phyloP scores from a whole-genome alignment of 208 protist genomes.

The Leishmania braziliensis region DNA sequence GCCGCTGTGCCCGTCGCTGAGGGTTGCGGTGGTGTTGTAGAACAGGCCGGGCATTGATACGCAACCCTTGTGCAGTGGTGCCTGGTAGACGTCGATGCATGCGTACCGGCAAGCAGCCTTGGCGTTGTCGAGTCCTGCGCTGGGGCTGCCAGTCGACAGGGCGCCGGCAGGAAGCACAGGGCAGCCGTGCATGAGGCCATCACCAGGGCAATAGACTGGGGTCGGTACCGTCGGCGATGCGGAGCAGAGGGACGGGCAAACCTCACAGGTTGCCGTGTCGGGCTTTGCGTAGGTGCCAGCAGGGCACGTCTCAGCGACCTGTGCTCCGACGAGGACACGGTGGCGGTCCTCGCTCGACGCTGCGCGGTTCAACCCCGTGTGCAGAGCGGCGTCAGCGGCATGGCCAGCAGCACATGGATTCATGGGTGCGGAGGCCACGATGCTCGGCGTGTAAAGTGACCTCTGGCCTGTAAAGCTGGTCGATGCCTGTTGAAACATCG shows the following conservation, averaged over 20 bases:
- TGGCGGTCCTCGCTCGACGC: background rate
- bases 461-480: background rate
- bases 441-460: conserved; percentile 10
- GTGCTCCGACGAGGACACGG: background rate
- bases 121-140: background rate
- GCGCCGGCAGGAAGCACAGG: conserved; percentile 14
- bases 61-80: conserved; percentile 25
- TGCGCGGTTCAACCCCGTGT: background rate
- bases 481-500: background rate
- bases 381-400: background rate
- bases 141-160: conserved; percentile 10
- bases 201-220: conserved; percentile 31
- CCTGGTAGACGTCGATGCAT: conserved; percentile 17
- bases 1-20: conserved; percentile 14
- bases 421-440: background rate
- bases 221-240: background rate
- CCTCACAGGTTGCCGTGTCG: conserved; percentile 5
- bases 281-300: conserved; percentile 20
- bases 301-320: background rate
- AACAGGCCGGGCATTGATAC: conserved; percentile 17
- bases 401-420: background rate
- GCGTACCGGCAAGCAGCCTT: conserved; percentile 22
- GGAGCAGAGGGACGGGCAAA: conserved; percentile 22
- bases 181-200: conserved; percentile 35
- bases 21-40: conserved; percentile 17